Conservation (phyloP, 169 alveolate species). For the Eimeria sp. region DNA sequence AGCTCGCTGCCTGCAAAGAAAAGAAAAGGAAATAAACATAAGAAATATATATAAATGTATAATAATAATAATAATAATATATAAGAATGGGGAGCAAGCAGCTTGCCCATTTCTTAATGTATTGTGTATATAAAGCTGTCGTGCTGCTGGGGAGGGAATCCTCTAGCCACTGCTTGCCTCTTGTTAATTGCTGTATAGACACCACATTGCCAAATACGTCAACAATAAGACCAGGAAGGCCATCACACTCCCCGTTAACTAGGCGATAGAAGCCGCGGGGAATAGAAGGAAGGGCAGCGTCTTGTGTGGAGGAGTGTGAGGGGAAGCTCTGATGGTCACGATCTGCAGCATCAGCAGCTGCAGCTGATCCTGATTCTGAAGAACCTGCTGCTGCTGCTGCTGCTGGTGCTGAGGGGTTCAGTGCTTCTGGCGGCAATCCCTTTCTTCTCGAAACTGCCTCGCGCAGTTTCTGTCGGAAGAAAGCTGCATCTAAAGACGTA, state of each 20-base stretch:
- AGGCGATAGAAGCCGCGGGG: conserved; percentile 81
- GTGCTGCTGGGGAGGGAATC: no score
- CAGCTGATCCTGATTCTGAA: neutral
- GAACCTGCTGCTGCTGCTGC: neutral
- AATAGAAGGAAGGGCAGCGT: neutral
- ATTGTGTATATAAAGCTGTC: no score
- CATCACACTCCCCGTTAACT: conserved; percentile 85
- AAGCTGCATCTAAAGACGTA: neutral
- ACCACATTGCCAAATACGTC: conserved; percentile 82
- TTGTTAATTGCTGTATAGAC: conserved; percentile 57
- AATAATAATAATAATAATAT: no score
- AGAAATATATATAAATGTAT: neutral
- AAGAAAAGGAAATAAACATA: neutral
- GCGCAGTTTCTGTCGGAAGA: neutral
- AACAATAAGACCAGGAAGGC: conserved; percentile 85
- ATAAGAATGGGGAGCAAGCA: no score
- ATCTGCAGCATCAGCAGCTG: neutral
- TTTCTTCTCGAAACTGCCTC: conserved; percentile 32
- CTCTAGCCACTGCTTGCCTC: conserved; percentile 54
- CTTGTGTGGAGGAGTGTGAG: neutral
- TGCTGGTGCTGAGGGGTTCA: neutral
- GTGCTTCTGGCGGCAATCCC: conserved; percentile 42
- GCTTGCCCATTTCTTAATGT: no score
- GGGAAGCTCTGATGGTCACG: neutral
- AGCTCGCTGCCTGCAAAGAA: conserved; percentile 54